Percentiles rank a stretch among this genome's conserved stretches.
Conservation (phyloP, 768 basidiomycete species). For the Mycena maculata region DNA sequence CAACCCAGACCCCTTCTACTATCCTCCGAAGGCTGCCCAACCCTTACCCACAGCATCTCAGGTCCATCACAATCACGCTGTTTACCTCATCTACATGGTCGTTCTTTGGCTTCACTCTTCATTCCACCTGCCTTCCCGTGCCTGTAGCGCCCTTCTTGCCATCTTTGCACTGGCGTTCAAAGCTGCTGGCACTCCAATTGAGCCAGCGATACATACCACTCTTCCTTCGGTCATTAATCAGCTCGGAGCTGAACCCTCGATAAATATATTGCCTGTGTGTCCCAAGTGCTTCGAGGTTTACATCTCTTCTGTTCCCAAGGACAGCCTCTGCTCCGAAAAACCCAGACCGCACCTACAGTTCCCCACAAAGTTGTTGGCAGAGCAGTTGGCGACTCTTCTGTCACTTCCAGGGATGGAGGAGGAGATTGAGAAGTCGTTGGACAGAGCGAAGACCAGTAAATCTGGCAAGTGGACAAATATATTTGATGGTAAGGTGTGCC, state of each 20-base stretch:
- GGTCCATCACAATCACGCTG: constrained; percentile 33
- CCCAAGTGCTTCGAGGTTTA: constrained; percentile 37
- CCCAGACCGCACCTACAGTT: too few species aligned
- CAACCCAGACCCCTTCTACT: constrained; percentile 11
- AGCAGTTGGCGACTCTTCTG: neutral
- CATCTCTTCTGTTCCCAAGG: constrained; percentile 5
- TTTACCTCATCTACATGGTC: constrained; percentile 38
- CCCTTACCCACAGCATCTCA: neutral
- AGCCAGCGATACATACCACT: constrained; percentile 32
- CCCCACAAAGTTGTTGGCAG: too few species aligned
- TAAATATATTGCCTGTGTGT: constrained; percentile 38
- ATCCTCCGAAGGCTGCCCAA: neutral
- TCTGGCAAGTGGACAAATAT: neutral
- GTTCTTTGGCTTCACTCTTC: constrained; percentile 43
- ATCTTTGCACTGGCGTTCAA: constrained; percentile 33
- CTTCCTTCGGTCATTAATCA: constrained; percentile 34
- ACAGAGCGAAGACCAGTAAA: neutral
- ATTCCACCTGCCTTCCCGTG: constrained; percentile 41
- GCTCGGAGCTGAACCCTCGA: constrained; percentile 32
- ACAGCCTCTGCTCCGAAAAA: constrained; percentile 27
- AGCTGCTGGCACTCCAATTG: constrained; percentile 10
- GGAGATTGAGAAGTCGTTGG: neutral
- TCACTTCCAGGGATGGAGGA: neutral
- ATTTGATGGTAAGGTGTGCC: constrained; percentile 39
- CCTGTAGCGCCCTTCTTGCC: constrained; percentile 39